A percentile compares a stretch with the other conserved stretches of the same genome.
phyloP scores from a whole-genome alignment of 305 asterid genomes.

The Solanum hybrid region DNA sequence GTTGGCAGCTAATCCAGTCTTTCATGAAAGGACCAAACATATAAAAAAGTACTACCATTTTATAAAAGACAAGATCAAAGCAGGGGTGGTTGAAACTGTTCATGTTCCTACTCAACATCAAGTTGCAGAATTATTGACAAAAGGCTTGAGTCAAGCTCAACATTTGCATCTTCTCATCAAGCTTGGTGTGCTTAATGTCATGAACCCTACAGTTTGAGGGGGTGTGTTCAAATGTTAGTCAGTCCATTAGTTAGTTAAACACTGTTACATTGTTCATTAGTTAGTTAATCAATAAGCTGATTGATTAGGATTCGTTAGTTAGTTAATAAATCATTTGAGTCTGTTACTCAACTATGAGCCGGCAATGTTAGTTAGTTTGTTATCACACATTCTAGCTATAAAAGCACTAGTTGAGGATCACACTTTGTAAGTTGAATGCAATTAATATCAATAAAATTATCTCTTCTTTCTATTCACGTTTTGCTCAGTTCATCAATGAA shows the following conservation, averaged over 20 bases:
- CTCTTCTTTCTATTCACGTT: not conserved
- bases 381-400: not conserved
- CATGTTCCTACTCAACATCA: not conserved
- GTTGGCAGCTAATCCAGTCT: not conserved
- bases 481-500: not conserved
- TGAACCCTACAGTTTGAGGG: not conserved
- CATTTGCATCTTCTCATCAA: not conserved
- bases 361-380: not conserved
- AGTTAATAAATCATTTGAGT: not conserved
- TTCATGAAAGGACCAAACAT: not conserved
- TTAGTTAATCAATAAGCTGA: not conserved
- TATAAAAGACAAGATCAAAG: not conserved
- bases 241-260: not conserved
- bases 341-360: not conserved
- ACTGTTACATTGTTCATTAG: not conserved
- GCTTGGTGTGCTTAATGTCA: not conserved
- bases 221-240: not conserved
- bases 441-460: not conserved
- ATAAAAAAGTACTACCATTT: no score
- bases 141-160: not conserved
- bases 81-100: not conserved
- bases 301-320: no score
- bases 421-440: not conserved
- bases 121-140: not conserved
- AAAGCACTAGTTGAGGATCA: not conserved